Evolutionary conservation across 129 eudicot genomes (phyloP).

Genomic region (Centrapalus pauciflorus): DNA sequence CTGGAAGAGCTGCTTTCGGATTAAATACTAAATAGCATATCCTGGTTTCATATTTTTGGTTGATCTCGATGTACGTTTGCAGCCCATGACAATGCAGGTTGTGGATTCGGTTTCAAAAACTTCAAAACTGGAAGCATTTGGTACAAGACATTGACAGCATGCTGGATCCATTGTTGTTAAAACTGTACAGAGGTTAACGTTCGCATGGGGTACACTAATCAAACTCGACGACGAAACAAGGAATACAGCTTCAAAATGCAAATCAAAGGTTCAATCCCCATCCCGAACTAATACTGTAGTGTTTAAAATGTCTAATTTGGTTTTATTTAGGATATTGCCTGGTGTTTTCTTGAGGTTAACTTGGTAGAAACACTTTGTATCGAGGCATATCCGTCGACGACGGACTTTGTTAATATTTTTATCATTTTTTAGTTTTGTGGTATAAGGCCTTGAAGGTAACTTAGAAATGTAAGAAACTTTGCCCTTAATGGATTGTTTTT

Average conservation of each 20-base stretch:
- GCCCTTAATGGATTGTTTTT: background rate
- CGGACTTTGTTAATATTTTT: background rate
- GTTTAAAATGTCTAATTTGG: slow-evolving; percentile 4
- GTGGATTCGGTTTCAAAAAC: background rate
- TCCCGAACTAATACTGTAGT: slow-evolving; percentile 10
- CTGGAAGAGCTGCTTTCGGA: slow-evolving; percentile 89
- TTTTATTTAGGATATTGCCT: background rate
- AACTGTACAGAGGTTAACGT: slow-evolving; percentile 28
- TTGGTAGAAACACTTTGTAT: background rate
- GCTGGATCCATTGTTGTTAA: slow-evolving; percentile 9
- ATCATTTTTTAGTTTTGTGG: background rate
- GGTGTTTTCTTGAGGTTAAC: background rate
- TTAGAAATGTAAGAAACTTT: slow-evolving; percentile 10
- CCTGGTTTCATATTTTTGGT: slow-evolving; percentile 2
- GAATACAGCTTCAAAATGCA: slow-evolving; percentile 12
- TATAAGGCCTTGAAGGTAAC: slow-evolving; percentile 1
- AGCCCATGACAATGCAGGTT: slow-evolving; percentile 1
- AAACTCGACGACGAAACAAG: background rate
- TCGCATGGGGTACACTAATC: background rate
- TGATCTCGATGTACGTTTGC: background rate
- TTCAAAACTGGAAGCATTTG: slow-evolving; percentile 16
- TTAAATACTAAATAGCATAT: slow-evolving; percentile 15
- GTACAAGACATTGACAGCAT: slow-evolving; percentile 4
- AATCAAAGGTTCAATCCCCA: background rate
- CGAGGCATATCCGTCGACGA: background rate